A percentile compares a stretch with the other conserved stretches of the same genome.
These are phyloP conservation scores for Harringtonia lauricola DNA, from an alignment of 2,329 filamentous ascomycete genomes.

Conservation along the genomic window DNA sequence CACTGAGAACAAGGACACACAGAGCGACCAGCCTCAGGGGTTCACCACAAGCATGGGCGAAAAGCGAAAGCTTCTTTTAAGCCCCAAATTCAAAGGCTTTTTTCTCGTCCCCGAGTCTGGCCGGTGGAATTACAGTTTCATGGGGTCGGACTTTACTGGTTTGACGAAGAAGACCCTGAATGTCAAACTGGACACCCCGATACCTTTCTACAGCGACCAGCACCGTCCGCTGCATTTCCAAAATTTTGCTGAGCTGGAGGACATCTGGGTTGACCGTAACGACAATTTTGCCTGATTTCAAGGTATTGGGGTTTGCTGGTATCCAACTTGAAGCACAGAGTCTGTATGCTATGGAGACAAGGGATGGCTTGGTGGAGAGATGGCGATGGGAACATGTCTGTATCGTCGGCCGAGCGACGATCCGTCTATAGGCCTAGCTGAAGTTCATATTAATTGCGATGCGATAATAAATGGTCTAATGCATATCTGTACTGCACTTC, in stretches of 20 bases:
- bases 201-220: constrained; percentile 82
- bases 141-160: constrained; percentile 78
- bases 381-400: no score
- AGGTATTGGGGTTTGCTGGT: neutral
- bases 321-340: neutral
- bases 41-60: constrained; percentile 89
- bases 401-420: no score
- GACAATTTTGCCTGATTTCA: constrained; percentile 76
- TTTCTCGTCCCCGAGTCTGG: constrained; percentile 89
- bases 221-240: constrained; percentile 94
- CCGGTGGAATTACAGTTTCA: constrained; percentile 97
- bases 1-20: constrained; percentile 84
- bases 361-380: no score
- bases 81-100: constrained; percentile 87
- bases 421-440: no score
- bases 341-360: no score
- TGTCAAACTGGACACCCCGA: constrained; percentile 87
- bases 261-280: constrained; percentile 85
- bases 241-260: constrained; percentile 93
- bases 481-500: no score
- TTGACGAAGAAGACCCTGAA: constrained; percentile 86
- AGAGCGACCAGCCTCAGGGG: constrained; percentile 86
- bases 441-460: no score
- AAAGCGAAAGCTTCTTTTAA: constrained; percentile 88
- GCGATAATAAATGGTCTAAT: no score